phyloP scores from a whole-genome alignment of 208 protist genomes.

The Leishmania braziliensis region DNA sequence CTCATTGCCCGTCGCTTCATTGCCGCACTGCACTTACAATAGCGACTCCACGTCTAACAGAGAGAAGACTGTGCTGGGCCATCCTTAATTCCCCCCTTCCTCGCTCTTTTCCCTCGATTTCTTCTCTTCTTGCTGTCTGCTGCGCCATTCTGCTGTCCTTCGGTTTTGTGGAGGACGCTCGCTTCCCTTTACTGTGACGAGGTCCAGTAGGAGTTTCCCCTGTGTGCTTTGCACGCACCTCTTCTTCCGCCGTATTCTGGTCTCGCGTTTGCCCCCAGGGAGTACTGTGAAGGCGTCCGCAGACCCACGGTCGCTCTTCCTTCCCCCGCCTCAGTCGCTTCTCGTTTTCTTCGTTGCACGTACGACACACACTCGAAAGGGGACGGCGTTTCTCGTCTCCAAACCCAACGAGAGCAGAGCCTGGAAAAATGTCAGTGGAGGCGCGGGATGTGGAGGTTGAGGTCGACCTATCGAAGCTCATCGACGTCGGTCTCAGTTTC shows the following conservation, averaged over 20 bases:
- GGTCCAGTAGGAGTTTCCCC: too few relatives aligned
- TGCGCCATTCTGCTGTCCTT: background rate
- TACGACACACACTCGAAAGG: background rate
- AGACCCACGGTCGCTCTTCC: background rate
- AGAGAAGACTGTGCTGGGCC: background rate
- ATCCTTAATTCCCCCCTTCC: background rate
- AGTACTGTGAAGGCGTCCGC: background rate
- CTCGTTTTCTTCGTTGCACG: too few relatives aligned
- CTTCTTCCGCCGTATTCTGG: too few relatives aligned
- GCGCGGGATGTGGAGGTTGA: conserved; percentile 32
- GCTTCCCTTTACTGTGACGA: background rate
- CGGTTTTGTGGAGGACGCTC: background rate
- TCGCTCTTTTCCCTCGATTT: background rate
- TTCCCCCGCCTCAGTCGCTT: too few relatives aligned
- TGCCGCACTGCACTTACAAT: background rate
- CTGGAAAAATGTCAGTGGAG: conserved; percentile 13
- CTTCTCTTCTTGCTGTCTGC: background rate
- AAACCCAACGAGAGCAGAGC: background rate
- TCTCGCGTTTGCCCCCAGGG: background rate
- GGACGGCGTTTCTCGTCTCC: background rate
- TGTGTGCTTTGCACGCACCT: too few relatives aligned
- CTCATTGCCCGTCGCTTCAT: background rate
- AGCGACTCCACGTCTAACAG: background rate
- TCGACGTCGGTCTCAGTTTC: conserved; percentile 74
- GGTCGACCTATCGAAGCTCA: conserved; percentile 82